Base-by-base conservation (phyloP, 495 filamentous ascomycete genomes). In the Copromyces sp. region DNA sequence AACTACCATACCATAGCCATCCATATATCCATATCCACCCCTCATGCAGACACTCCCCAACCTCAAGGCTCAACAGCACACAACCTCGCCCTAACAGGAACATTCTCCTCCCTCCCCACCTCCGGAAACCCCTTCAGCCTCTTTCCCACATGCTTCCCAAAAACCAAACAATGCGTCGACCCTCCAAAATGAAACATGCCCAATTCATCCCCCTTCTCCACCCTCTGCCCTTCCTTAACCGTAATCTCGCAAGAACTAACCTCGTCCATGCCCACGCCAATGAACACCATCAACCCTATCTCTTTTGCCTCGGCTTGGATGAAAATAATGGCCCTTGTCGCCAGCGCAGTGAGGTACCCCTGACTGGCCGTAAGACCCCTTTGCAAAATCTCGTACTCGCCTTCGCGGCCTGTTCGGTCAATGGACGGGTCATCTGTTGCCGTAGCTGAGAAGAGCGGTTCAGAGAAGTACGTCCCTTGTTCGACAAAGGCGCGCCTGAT, bases 161-260 rank as follows among this genome's bases (percentile, higher is more conserved):
- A 92, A 2, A 93, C 74, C 74, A 93, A 73, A 72, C 87, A 90
- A 74, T 91, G 86, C 6, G 86, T 89, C 11, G 85, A 88, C 5
- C 91, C 91, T 16, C 91, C 91, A 80, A 90, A 92, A 78, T 92
- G 90, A 78, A 93, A 93, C 90, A 91, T 92, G 29, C 90, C 91
- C 45, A 89, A 80, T 78, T 91, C 80, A 9, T 92, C 87, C 17
- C 90, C 91, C 81, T 92, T 92, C 14, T 78, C 80, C 68, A 93
- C 74, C 41, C 82, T 81, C 77, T 92, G 84, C 0, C 90, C 91
- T 69, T 87, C 84, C 71, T 82, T 81, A 2, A 91, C 89, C 9
- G 84, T 88, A 37, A 91, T 87, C 72, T 93, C 89, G 59, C 90
- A 91, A 3, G 89, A 89, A 59, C 85, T 88, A 8, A 92, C 89